Evolutionary conservation across 345 rosid genomes (phyloP).

Genomic region (Abelmoschus esculentus): DNA sequence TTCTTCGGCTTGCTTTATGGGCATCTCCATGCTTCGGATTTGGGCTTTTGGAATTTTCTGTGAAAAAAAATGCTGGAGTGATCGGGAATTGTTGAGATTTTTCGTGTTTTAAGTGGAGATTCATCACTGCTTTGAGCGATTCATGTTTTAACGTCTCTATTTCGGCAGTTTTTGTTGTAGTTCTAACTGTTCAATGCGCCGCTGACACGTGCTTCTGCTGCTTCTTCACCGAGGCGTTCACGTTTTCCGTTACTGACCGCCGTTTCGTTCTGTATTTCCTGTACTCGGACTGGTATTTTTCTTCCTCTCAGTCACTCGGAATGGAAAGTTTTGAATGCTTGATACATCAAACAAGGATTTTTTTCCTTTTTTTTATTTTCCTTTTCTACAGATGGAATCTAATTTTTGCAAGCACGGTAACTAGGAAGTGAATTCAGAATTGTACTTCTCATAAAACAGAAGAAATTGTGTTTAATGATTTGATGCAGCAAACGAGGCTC

Average conservation of each 20-base stretch:
- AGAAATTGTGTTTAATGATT: too few relatives aligned
- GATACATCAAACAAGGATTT: background rate
- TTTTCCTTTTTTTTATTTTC: background rate
- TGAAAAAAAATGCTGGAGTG: background rate
- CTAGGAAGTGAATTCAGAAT: background rate
- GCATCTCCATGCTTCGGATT: background rate
- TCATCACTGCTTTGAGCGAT: too few relatives aligned
- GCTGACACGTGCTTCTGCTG: conserved; percentile 24
- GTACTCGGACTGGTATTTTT: conserved; percentile 17
- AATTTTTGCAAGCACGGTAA: too few relatives aligned
- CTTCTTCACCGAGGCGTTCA: background rate
- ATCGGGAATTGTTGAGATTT: background rate
- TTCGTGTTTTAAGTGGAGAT: too few relatives aligned
- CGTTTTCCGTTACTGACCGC: conserved; percentile 10
- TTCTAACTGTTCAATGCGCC: conserved; percentile 3
- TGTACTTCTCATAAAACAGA: too few relatives aligned
- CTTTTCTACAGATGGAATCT: background rate
- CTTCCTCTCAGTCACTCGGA: background rate
- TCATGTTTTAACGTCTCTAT: too few relatives aligned
- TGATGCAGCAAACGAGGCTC: conserved; percentile 1
- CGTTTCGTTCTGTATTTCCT: conserved; percentile 18
- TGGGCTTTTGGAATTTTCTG: background rate
- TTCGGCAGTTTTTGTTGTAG: background rate
- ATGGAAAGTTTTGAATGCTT: background rate
- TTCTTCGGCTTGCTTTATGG: background rate